Evolutionary conservation across 768 basidiomycete genomes (phyloP).

Genomic region (Antrodiella citrinella): DNA sequence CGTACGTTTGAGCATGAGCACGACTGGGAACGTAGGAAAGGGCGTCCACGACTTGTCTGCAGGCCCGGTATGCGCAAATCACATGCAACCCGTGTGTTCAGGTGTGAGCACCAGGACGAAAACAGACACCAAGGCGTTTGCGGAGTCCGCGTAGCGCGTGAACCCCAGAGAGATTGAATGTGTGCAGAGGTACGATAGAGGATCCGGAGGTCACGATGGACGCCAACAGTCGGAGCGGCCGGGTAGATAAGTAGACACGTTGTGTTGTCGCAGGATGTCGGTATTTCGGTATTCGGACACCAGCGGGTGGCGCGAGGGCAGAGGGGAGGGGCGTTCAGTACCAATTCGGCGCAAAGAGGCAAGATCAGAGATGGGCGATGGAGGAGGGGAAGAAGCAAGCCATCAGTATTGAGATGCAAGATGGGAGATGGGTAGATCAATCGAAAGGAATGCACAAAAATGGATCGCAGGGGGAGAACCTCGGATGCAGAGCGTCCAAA

Average conservation of each 20-base stretch:
- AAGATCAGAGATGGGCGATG: background rate
- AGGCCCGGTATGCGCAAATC: background rate
- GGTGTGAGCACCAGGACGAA: background rate
- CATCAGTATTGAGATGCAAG: background rate
- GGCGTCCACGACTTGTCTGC: slow-evolving; percentile 64
- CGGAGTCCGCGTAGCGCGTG: background rate
- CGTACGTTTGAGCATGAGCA: slow-evolving; percentile 61
- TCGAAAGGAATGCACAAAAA: background rate
- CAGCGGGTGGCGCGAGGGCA: background rate
- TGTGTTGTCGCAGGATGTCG: background rate
- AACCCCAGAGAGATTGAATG: background rate
- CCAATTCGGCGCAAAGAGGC: too few species aligned
- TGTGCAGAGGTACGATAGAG: too few species aligned
- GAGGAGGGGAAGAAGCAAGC: background rate
- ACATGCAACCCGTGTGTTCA: background rate
- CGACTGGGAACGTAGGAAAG: slow-evolving; percentile 82
- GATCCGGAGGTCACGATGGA: background rate
- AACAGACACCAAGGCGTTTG: background rate
- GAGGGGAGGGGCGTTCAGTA: background rate
- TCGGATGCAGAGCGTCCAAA: background rate
- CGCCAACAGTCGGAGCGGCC: background rate
- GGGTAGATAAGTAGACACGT: background rate
- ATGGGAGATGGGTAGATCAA: background rate
- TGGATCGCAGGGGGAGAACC: background rate
- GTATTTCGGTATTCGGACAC: background rate